Percentiles rank a stretch among this genome's conserved stretches.
phyloP scores from a whole-genome alignment of 73 alveolate species.

The Tetrahymena borealis region DNA sequence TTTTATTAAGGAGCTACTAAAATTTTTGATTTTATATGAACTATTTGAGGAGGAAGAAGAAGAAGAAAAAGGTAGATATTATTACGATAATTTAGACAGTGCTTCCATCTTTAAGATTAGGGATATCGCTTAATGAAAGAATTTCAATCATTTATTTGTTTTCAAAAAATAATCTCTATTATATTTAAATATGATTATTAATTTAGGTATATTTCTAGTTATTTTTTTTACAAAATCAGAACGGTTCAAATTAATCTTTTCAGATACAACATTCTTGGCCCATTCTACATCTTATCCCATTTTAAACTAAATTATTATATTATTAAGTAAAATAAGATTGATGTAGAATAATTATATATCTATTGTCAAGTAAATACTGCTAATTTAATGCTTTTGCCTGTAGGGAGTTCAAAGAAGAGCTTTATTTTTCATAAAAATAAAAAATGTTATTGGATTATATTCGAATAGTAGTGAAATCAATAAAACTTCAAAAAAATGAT shows the following conservation, averaged over 20 bases:
- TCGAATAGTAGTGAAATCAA: too few species aligned
- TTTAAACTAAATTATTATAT: too few species aligned
- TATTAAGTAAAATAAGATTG: too few species aligned
- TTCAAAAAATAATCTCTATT: not conserved
- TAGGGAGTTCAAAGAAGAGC: not conserved
- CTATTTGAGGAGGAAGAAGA: too few species aligned
- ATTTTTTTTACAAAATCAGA: conserved; percentile 1
- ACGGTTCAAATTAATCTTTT: not conserved
- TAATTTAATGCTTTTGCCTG: not conserved
- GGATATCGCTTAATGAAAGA: not conserved
- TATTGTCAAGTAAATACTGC: too few species aligned
- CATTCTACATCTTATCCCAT: not conserved
- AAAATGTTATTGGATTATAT: not conserved
- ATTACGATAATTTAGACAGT: not conserved
- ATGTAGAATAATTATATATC: too few species aligned
- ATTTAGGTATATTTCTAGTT: not conserved
- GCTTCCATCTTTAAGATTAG: not conserved
- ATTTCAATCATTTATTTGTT: not conserved
- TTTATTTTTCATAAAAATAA: not conserved
- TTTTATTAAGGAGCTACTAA: too few species aligned
- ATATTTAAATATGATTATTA: not conserved
- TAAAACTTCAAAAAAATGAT: too few species aligned
- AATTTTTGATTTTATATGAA: too few species aligned
- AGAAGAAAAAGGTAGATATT: not conserved
- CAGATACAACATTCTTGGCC: not conserved